Percentiles rank a stretch among this genome's conserved stretches.
phyloP scores from a whole-genome alignment of 495 filamentous ascomycete species.

The Daldinia decipiens region DNA sequence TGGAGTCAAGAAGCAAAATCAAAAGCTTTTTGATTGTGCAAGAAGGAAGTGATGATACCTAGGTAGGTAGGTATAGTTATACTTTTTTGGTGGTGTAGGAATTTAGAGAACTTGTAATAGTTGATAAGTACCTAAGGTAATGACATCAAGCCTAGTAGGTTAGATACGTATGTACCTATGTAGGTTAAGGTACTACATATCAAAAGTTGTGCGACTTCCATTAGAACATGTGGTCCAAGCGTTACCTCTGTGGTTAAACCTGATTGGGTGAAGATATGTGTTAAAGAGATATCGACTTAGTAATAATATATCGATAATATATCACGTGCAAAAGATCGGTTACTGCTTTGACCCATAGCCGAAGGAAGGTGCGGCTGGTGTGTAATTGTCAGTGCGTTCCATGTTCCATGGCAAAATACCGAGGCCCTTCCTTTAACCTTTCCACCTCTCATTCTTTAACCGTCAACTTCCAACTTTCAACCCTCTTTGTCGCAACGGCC shows the following conservation, averaged over 20 bases:
- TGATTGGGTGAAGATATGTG: background rate
- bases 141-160: too few relatives aligned
- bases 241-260: background rate
- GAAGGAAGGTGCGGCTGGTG: background rate
- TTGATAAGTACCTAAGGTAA: too few relatives aligned
- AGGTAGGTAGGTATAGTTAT: too few relatives aligned
- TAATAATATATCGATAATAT: background rate
- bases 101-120: background rate
- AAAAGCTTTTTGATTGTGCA: slow-evolving; percentile 14
- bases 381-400: background rate
- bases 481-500: slow-evolving; percentile 28
- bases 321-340: background rate
- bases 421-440: slow-evolving; percentile 3
- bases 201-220: background rate
- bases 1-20: slow-evolving; percentile 20
- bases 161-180: too few relatives aligned
- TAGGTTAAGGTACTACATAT: too few relatives aligned
- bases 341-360: background rate
- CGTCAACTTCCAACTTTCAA: background rate
- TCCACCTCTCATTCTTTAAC: background rate
- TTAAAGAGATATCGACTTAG: background rate
- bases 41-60: slow-evolving; percentile 8
- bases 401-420: background rate
- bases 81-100: background rate
- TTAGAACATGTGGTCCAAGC: background rate